Evolutionary conservation across 2,329 filamentous ascomycete species (phyloP), one percentile per base, ranked within the genome.

Genomic region (Cytospora schulzeri): DNA sequence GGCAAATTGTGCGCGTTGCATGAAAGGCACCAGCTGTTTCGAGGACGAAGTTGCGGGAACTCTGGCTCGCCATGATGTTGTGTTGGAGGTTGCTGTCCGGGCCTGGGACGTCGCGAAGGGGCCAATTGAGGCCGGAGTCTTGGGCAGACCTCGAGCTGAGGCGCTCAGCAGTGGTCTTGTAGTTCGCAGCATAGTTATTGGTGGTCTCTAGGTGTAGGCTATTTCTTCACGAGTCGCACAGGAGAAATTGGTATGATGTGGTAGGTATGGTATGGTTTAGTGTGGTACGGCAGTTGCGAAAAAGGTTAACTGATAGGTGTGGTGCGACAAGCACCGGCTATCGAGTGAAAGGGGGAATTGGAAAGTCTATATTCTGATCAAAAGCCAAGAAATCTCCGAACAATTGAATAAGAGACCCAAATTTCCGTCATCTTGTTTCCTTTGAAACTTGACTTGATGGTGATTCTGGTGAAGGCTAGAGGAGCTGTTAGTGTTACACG

Each of bases 1-100:
- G 67, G 69, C 69, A 71, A 70, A 70, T 56, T 63, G 22, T 63
- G 72, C 65, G 68, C 69, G 65, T 67, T 72, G 65, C 33, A 62
- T 55, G 1, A 57, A n/a, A 9, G 62, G 71, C 53, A 67, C 60
- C 2, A 69, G 60, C 15, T 67, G 58, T n/a, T 62, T 31, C 15
- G 67, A 51, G n/a, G 54, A 33, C 22, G 38, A 22, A 6, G 45
- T 5, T 17, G 50, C 19, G 3, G 58, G 58, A 17, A 53, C 58
- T 45, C 45, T 55, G 15, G 54, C 38, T 53, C 65, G 58, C 26
- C 54, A 58, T n/a, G 53, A 51, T 8, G 55, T 28, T 22, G 62
- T 22, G 17, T 24, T 33, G 14, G 58, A 60, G 38, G 57, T 33
- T 4, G 55, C 26, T 15, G 57, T 38, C 2, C 35, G 62, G 24